Base-by-base conservation (phyloP, 2,329 filamentous ascomycete genomes). In the Diaporthe amygdali region DNA sequence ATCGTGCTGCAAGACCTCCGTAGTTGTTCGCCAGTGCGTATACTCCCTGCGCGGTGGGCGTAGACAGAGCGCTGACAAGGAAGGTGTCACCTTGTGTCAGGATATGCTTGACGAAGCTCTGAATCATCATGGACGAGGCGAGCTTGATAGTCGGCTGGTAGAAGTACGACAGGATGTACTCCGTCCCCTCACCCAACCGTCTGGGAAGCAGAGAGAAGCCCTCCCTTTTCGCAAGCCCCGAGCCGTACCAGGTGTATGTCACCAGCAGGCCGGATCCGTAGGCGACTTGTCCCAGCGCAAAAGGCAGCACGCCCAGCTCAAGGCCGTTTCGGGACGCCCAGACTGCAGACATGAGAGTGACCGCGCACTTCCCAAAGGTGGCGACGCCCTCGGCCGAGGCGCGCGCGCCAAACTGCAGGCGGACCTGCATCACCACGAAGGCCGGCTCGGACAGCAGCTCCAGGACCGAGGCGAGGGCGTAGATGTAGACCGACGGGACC, bases 21-120 rank as follows among this genome's bases (percentile, higher is more conserved):
- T 96, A 99, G 81, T 98, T 99, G 76, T 95, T 95, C 66, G 96
- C 96, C 6, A 99, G 87, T 0, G 95, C 94, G 78, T 98, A 99
- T 44, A 94, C 91, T 17, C 96, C 96, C 83, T 98, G 96, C 5
- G 95, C 93, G 51, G 90, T 86, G 1, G 96, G 88, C 0, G 91
- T 91, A 8, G 95, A 92, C 70, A 98, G 86, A 15, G 91, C 83
- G 20, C 93, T 92, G 74, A 99, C 92, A 63, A 98, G 90, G 75
- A 98, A 89, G 2, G 95, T 94, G 82, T 99, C 96, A 72, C 96
- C 96, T 82, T 98, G 95, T 0, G 96, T 98, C 66, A 99, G 89
- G 66, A 98, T 80, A 79, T 98, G 96, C 82, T 99, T 99, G 77
- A 98, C 90, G 25, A 94, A 83, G 44, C 94, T 95, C 82, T 99